Evolutionary conservation across 2,329 filamentous ascomycete species (phyloP).

Genomic region (Fusarium sp.): DNA sequence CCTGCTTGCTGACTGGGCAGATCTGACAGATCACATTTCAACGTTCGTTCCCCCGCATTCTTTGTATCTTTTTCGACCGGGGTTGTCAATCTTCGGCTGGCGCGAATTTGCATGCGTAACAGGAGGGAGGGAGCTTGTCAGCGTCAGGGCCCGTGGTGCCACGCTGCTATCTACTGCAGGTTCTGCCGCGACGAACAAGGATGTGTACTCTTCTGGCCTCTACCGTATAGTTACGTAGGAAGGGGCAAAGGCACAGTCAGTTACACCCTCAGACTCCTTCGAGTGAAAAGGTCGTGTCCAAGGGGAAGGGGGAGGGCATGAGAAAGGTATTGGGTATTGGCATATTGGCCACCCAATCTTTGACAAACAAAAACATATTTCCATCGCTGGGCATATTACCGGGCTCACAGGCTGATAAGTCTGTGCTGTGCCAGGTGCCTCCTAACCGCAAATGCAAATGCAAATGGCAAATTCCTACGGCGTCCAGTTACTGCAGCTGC

Average conservation of each 20-base stretch:
- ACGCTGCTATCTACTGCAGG: conserved; percentile 41
- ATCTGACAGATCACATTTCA: conserved; percentile 45
- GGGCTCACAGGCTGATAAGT: conserved; percentile 20
- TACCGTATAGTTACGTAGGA: conserved; percentile 22
- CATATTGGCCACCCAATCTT: conserved; percentile 17
- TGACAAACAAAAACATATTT: conserved; percentile 35
- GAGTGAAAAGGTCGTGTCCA: conserved; percentile 14
- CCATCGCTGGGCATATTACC: conserved; percentile 19
- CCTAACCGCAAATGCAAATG: background rate
- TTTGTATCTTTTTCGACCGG: conserved; percentile 21
- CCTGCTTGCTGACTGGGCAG: conserved; percentile 28
- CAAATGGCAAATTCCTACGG: conserved; percentile 16
- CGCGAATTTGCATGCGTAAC: conserved; percentile 19
- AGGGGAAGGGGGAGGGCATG: conserved; percentile 1
- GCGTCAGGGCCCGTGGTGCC: conserved; percentile 27
- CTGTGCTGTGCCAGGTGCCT: conserved; percentile 31
- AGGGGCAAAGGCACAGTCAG: conserved; percentile 8
- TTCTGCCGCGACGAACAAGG: conserved; percentile 36
- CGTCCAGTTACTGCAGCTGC: conserved; percentile 44
- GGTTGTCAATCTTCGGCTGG: conserved; percentile 30
- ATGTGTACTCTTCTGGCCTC: conserved; percentile 15
- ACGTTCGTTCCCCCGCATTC: conserved; percentile 46
- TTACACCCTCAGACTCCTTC: conserved; percentile 17
- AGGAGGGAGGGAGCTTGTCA: conserved; percentile 25
- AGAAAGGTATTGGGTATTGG: conserved; percentile 13